Percentiles rank a stretch among this genome's conserved stretches.
Conservation (phyloP, 1,284 basidiomycete species). For the Sanguinoderma infundibulare region DNA sequence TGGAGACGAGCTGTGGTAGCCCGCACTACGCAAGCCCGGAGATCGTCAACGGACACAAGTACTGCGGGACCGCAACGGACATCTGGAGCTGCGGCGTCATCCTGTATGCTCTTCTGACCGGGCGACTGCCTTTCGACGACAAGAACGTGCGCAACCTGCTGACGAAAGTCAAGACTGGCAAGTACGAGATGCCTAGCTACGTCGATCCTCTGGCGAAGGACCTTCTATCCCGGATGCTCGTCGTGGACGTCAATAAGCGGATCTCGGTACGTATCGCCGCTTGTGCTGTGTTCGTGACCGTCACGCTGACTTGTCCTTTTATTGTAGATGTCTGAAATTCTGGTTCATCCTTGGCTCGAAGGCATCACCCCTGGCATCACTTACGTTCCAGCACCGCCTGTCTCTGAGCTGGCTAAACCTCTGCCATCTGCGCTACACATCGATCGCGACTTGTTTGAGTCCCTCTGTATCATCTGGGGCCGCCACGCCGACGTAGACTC, state of each 20-base stretch:
- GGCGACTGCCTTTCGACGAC: conserved; percentile 89
- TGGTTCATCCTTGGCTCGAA: conserved; percentile 85
- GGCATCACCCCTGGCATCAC: conserved; percentile 52
- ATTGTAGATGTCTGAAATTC: conserved; percentile 87
- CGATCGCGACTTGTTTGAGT: conserved; percentile 86
- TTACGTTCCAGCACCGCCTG: conserved; percentile 64
- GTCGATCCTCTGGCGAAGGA: conserved; percentile 79
- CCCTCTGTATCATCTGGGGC: conserved; percentile 89
- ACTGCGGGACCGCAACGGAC: conserved; percentile 92
- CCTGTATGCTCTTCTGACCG: conserved; percentile 86
- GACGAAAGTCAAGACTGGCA: conserved; percentile 89
- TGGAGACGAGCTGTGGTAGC: conserved; percentile 96
- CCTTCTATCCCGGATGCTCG: conserved; percentile 82
- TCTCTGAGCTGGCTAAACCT: conserved; percentile 69
- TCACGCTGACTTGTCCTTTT: conserved; percentile 11
- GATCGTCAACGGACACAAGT: conserved; percentile 94
- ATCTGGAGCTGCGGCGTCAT: conserved; percentile 96
- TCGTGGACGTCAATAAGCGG: conserved; percentile 86
- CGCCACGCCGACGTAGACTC: conserved; percentile 60
- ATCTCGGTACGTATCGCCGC: conserved; percentile 46
- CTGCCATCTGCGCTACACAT: conserved; percentile 75
- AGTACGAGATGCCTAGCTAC: conserved; percentile 80
- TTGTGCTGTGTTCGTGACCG: conserved; percentile 2
- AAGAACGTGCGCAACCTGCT: conserved; percentile 84
- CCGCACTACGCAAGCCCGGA: conserved; percentile 99